Evolutionary conservation across 2,329 filamentous ascomycete species (phyloP).

Genomic region (Tolypocladium ovalisporum): DNA sequence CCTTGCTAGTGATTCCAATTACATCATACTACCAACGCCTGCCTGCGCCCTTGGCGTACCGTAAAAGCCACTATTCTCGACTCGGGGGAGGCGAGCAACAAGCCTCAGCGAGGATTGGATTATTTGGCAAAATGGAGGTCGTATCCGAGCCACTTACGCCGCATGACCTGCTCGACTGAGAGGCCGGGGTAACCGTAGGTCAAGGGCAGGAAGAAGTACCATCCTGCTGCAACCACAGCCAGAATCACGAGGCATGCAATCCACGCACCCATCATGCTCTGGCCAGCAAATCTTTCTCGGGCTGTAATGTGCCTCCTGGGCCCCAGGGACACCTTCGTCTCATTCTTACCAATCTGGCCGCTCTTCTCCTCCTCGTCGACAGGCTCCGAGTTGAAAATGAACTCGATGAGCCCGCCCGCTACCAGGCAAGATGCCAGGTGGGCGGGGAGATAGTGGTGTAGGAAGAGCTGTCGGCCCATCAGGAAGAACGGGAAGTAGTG

Average conservation of each 20-base stretch:
- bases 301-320: slow-evolving; percentile 60
- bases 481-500: slow-evolving; percentile 97
- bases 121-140: slow-evolving; percentile 99
- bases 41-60: not conserved
- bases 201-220: slow-evolving; percentile 88
- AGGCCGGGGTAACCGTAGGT: slow-evolving; percentile 93
- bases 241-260: slow-evolving; percentile 64
- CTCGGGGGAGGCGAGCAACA: not conserved
- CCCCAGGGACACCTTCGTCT: slow-evolving; percentile 27
- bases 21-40: not conserved
- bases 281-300: slow-evolving; percentile 66
- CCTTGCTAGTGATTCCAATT: not conserved
- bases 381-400: slow-evolving; percentile 87
- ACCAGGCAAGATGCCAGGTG: slow-evolving; percentile 87
- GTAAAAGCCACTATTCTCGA: not conserved
- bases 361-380: slow-evolving; percentile 39
- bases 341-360: slow-evolving; percentile 21
- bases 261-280: slow-evolving; percentile 72
- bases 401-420: slow-evolving; percentile 83
- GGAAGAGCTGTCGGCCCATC: slow-evolving; percentile 95
- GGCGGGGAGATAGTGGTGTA: slow-evolving; percentile 94
- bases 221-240: slow-evolving; percentile 58
- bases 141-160: slow-evolving; percentile 92
- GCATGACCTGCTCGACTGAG: slow-evolving; percentile 62
- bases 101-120: slow-evolving; percentile 5